Conservation (phyloP, 345 rosid genomes). For the Geranium brycei region DNA sequence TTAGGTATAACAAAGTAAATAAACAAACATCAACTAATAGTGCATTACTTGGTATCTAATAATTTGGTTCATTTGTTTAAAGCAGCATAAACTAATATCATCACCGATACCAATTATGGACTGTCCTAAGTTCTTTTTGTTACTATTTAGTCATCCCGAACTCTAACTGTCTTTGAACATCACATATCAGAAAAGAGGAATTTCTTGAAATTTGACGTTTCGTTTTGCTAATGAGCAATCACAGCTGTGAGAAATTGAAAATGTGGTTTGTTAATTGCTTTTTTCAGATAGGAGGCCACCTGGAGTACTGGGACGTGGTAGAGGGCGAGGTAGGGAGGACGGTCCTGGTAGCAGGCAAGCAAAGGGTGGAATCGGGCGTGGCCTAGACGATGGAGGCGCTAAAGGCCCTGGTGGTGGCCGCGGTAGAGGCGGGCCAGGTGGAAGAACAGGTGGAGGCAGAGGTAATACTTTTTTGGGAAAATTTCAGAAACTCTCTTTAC, state of each 20-base stretch:
- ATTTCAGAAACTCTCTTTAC: neutral
- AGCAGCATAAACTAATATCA: neutral
- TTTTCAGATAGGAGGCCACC: conserved; percentile 65
- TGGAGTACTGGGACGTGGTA: conserved; percentile 67
- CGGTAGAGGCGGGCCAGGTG: conserved; percentile 56
- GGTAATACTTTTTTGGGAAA: conserved; percentile 20
- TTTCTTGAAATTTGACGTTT: neutral
- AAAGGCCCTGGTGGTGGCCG: conserved; percentile 57
- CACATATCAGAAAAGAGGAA: neutral
- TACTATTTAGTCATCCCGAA: neutral
- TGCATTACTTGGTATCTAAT: neutral
- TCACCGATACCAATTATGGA: neutral
- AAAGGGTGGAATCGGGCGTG: conserved; percentile 50
- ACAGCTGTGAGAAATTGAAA: neutral
- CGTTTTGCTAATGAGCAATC: too few relatives aligned
- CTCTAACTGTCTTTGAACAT: neutral
- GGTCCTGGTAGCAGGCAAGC: conserved; percentile 48
- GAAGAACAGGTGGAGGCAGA: conserved; percentile 42
- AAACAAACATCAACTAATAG: neutral
- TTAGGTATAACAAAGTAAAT: neutral
- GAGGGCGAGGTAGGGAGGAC: conserved; percentile 80
- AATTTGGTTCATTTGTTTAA: neutral
- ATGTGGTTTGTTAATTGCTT: neutral
- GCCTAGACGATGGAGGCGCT: conserved; percentile 53
- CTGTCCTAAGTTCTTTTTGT: neutral